These are phyloP conservation scores for Diphasiastrum complanatum DNA, from an alignment of 83 land plant species.

Conservation along the genomic window DNA sequence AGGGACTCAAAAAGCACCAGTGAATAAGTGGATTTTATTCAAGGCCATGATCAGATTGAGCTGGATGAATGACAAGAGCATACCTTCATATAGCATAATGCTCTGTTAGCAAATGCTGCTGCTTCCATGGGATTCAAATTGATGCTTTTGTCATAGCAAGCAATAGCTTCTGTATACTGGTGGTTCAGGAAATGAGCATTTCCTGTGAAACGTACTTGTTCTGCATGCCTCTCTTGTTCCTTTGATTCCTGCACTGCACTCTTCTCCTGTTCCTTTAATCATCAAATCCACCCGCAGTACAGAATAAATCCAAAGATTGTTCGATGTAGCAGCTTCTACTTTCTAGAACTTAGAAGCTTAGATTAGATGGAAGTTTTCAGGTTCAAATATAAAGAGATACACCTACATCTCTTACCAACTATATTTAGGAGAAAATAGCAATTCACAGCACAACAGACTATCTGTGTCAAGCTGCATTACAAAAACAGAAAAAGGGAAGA, in stretches of 20 bases:
- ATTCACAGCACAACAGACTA: too few relatives aligned
- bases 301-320: background rate
- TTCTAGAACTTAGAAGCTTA: background rate
- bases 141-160: constrained; percentile 23
- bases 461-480: too few relatives aligned
- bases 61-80: too few relatives aligned
- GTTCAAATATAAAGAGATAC: background rate
- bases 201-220: constrained; percentile 15
- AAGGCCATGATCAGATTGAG: too few relatives aligned
- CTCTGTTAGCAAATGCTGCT: constrained; percentile 27
- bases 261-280: background rate
- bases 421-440: too few relatives aligned
- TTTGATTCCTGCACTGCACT: background rate
- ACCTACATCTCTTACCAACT: too few relatives aligned
- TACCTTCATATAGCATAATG: constrained; percentile 31
- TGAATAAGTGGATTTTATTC: too few relatives aligned
- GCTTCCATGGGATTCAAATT: constrained; percentile 10
- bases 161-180: constrained; percentile 19
- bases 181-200: constrained; percentile 16
- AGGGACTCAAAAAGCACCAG: too few relatives aligned
- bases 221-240: background rate
- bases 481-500: too few relatives aligned
- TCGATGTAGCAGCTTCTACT: background rate
- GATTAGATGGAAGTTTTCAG: background rate
- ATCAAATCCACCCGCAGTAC: background rate